Percentiles rank a stretch among this genome's conserved stretches.
Evolutionary conservation across 495 filamentous ascomycete species (phyloP).

Genomic region (Talaromyces stipitatus): DNA sequence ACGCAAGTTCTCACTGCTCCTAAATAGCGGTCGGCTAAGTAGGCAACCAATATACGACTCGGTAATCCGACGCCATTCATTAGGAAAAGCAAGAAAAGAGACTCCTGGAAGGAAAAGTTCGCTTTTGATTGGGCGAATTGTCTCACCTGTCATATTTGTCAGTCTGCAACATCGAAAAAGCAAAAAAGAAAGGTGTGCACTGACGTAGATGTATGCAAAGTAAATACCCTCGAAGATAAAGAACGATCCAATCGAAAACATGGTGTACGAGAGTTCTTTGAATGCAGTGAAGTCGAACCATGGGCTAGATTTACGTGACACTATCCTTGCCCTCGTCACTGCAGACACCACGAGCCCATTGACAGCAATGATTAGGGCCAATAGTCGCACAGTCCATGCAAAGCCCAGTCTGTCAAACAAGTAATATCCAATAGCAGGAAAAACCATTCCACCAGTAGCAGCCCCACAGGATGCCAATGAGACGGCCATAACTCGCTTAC

Average conservation of each 20-base stretch:
- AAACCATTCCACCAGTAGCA: constrained; percentile 70
- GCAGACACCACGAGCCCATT: constrained; percentile 44
- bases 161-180: background rate
- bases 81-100: background rate
- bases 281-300: constrained; percentile 64
- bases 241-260: constrained; percentile 61
- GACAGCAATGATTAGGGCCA: constrained; percentile 65
- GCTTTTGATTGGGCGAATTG: background rate
- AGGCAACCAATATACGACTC: background rate
- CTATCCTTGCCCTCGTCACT: constrained; percentile 54
- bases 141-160: background rate
- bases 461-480: constrained; percentile 60
- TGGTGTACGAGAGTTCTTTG: constrained; percentile 53
- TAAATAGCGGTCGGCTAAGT: constrained; percentile 41
- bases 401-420: constrained; percentile 30
- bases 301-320: constrained; percentile 53
- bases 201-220: constrained; percentile 64
- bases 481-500: constrained; percentile 58
- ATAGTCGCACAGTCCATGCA: constrained; percentile 67
- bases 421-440: constrained; percentile 54
- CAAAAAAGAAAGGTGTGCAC: background rate
- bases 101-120: background rate
- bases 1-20: background rate
- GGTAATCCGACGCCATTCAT: background rate
- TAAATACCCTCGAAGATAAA: constrained; percentile 62